Evolutionary conservation across 768 basidiomycete species (phyloP).

Genomic region (Auriscalpium microsporum): DNA sequence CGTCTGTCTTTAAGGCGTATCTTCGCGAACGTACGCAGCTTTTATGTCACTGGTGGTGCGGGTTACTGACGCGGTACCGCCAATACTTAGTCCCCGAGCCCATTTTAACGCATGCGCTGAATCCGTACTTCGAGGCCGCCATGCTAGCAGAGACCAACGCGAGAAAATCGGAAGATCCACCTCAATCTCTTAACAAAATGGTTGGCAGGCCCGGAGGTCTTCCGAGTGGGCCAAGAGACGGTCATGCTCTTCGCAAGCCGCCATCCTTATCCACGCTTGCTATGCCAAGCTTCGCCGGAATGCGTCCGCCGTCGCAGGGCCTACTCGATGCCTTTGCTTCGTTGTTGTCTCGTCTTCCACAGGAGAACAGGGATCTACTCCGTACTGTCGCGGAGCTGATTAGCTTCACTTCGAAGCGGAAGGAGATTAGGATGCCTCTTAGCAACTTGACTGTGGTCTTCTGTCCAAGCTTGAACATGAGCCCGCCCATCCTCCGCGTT

Average conservation of each 20-base stretch:
- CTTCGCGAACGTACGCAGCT: slow-evolving; percentile 76
- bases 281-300: slow-evolving; percentile 55
- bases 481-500: slow-evolving; percentile 58
- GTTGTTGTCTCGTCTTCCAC: slow-evolving; percentile 62
- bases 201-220: slow-evolving; percentile 5
- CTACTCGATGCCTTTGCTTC: slow-evolving; percentile 51
- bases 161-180: slow-evolving; percentile 18
- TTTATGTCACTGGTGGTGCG: not conserved
- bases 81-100: slow-evolving; percentile 72
- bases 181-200: slow-evolving; percentile 6
- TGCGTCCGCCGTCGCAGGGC: slow-evolving; percentile 51
- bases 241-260: slow-evolving; percentile 52
- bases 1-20: slow-evolving; percentile 88
- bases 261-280: slow-evolving; percentile 76
- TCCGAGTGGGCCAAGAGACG: slow-evolving; percentile 16
- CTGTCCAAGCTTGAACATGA: slow-evolving; percentile 81
- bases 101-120: slow-evolving; percentile 65
- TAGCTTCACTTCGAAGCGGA: slow-evolving; percentile 58
- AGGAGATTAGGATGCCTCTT: slow-evolving; percentile 86
- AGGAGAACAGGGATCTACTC: slow-evolving; percentile 78
- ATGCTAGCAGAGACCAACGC: slow-evolving; percentile 46
- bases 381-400: slow-evolving; percentile 77
- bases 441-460: slow-evolving; percentile 83
- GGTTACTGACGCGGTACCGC: not conserved
- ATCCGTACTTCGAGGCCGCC: slow-evolving; percentile 73